Conservation (phyloP, 306 rosid genomes). For the Adenanthera pavonina region DNA sequence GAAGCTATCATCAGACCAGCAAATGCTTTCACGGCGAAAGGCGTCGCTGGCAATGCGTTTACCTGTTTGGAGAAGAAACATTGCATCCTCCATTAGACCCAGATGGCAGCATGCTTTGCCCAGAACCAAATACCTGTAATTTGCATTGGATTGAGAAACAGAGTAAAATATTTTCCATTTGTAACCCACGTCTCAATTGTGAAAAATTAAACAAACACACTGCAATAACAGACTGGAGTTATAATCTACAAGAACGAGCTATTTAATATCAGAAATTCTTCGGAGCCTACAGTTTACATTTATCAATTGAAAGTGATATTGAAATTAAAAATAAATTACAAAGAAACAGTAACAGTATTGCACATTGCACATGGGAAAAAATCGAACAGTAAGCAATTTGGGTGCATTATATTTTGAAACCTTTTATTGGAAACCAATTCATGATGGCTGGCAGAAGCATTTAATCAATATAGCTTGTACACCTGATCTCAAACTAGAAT, state of each 20-base stretch:
- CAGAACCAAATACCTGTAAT: conserved; percentile 75
- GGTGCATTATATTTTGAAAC: background rate
- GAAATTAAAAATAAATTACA: background rate
- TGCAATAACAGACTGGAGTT: background rate
- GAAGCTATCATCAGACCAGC: conserved; percentile 91
- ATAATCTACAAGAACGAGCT: background rate
- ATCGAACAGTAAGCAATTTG: background rate
- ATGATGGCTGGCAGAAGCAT: conserved; percentile 51
- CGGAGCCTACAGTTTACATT: background rate
- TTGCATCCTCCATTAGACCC: conserved; percentile 96
- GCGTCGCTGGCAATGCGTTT: conserved; percentile 92
- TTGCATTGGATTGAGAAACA: background rate
- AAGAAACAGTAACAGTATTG: background rate
- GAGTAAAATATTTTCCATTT: background rate
- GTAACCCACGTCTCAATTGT: background rate
- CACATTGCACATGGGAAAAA: conserved; percentile 2
- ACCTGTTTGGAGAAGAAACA: conserved; percentile 93
- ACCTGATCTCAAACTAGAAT: conserved; percentile 37
- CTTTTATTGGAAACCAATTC: conserved; percentile 39
- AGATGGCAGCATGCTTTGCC: conserved; percentile 93
- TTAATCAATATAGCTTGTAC: conserved; percentile 42
- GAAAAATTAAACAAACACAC: background rate
- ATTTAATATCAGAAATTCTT: background rate
- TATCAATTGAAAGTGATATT: background rate
- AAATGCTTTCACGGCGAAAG: conserved; percentile 85